A percentile compares a stretch with the other conserved stretches of the same genome.
phyloP scores from a whole-genome alignment of 805 yeast genomes.

The Kodamaea restingae region DNA sequence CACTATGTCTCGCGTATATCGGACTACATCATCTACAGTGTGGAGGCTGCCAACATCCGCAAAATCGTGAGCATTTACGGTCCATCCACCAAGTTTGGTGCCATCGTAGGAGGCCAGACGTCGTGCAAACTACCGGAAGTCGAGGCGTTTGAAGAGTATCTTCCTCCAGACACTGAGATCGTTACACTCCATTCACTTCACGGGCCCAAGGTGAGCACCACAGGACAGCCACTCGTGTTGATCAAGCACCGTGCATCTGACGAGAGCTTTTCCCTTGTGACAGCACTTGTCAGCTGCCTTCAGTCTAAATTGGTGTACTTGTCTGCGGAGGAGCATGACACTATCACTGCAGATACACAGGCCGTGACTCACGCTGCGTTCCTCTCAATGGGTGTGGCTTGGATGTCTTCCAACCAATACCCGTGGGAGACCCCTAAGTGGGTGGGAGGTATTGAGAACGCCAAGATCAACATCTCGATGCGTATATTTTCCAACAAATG shows the following conservation, averaged over 20 bases:
- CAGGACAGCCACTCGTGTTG: constrained; percentile 89
- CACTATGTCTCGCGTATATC: constrained; percentile 75
- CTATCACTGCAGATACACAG: constrained; percentile 96
- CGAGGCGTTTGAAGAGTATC: constrained; percentile 67
- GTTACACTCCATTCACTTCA: constrained; percentile 88
- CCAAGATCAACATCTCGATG: constrained; percentile 87
- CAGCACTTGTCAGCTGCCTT: constrained; percentile 62
- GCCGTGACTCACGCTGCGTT: constrained; percentile 98
- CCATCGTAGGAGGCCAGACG: constrained; percentile 97
- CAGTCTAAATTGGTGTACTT: constrained; percentile 73
- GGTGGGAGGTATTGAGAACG: constrained; percentile 94
- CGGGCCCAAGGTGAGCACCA: constrained; percentile 86
- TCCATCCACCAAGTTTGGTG: constrained; percentile 80
- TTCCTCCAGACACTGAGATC: constrained; percentile 79
- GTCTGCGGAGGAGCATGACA: constrained; percentile 86
- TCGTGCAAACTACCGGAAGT: constrained; percentile 92
- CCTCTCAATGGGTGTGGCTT: constrained; percentile 93
- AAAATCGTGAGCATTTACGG: constrained; percentile 74
- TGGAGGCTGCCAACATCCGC: constrained; percentile 83
- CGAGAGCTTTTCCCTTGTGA: constrained; percentile 57
- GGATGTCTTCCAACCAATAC: constrained; percentile 77
- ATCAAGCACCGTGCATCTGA: constrained; percentile 67
- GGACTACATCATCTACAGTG: constrained; percentile 85
- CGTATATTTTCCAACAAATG: constrained; percentile 91
- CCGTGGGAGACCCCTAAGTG: constrained; percentile 89